Percentiles rank a stretch among this genome's conserved stretches.
Evolutionary conservation across 176 grass and related monocot species (phyloP).

Genomic region (Leersia perrieri): DNA sequence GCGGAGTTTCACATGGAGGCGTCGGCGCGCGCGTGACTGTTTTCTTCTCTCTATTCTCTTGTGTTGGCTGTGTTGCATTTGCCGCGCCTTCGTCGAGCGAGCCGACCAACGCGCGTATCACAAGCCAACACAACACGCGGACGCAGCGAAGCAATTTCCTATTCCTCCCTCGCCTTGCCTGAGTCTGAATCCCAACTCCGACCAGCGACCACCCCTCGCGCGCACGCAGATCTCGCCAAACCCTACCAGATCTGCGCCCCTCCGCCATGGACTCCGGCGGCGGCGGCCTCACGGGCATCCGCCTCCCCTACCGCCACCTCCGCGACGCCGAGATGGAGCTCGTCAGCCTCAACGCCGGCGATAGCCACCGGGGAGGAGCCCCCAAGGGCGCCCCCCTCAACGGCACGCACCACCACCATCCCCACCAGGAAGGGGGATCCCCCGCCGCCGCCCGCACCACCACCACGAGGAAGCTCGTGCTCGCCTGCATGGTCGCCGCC

Average conservation of each 20-base stretch:
- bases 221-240: conserved; percentile 8
- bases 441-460: background rate
- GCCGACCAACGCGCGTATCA: background rate
- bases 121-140: background rate
- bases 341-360: conserved; percentile 43
- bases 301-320: conserved; percentile 72
- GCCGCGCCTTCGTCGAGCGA: too few species aligned
- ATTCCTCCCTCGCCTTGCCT: background rate
- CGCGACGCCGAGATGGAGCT: conserved; percentile 82
- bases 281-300: conserved; percentile 43
- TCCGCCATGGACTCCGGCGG: conserved; percentile 54
- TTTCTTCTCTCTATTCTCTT: background rate
- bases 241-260: conserved; percentile 45
- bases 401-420: conserved; percentile 3
- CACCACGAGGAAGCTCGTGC: conserved; percentile 58
- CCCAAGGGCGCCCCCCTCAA: background rate
- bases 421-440: too few species aligned
- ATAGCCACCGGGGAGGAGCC: background rate
- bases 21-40: background rate
- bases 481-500: conserved; percentile 86
- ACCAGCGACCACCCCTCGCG: background rate
- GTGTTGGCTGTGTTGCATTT: too few species aligned
- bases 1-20: background rate
- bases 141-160: background rate
- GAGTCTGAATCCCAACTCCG: background rate